Conservation (phyloP, 768 basidiomycete genomes). For the Amanita exitialis region DNA sequence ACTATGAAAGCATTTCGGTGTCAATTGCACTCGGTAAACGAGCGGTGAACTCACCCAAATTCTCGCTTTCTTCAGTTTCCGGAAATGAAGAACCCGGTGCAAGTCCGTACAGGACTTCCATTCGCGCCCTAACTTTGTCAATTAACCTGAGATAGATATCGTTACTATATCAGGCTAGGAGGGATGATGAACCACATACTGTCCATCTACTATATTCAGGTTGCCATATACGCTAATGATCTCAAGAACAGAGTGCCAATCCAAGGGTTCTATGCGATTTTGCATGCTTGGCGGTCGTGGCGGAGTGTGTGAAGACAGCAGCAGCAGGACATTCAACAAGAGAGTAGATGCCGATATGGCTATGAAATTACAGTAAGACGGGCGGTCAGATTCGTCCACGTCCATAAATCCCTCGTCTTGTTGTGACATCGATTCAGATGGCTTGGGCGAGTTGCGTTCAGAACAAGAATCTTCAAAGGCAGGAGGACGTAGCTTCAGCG, state of each 20-base stretch:
- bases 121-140: slow-evolving; percentile 18
- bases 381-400: slow-evolving; percentile 20
- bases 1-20: not conserved
- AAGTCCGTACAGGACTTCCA: slow-evolving; percentile 16
- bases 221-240: slow-evolving; percentile 33
- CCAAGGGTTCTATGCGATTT: slow-evolving; percentile 49
- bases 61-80: not conserved
- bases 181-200: slow-evolving; percentile 17
- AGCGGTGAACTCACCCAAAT: not conserved
- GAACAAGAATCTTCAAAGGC: not conserved
- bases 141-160: slow-evolving; percentile 15
- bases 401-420: slow-evolving; percentile 13
- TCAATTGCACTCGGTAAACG: not conserved
- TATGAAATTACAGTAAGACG: slow-evolving; percentile 25
- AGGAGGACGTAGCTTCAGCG: slow-evolving; percentile 16
- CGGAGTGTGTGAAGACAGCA: slow-evolving; percentile 47
- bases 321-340: slow-evolving; percentile 41
- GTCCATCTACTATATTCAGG: slow-evolving; percentile 22
- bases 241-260: slow-evolving; percentile 56
- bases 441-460: not conserved
- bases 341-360: slow-evolving; percentile 31
- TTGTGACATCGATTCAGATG: not conserved
- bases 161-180: slow-evolving; percentile 5
- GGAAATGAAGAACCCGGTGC: not conserved
- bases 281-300: slow-evolving; percentile 49